Base-by-base conservation (phyloP, 805 yeast species). In the Saccharomycopsis oosterbeekiorum region DNA sequence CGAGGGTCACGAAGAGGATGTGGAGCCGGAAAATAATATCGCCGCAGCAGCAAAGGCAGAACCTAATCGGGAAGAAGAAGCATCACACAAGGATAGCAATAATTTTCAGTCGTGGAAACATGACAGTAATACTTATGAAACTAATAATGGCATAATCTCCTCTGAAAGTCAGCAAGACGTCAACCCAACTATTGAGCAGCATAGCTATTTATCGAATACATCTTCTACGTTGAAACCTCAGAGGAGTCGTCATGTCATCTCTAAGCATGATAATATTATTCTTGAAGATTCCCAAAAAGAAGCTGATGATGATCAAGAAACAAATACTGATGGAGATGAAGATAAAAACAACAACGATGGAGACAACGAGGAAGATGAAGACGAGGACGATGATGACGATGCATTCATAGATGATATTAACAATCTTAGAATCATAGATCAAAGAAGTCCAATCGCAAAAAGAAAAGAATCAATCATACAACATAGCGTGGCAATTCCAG, bases 331-430 rank as follows among this genome's bases (percentile, higher is more conserved):
- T 6, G 59, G 47, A 12, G 62, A 5, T 24, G 50, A 40, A 26
- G 55, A 59, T 26, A 47, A 21, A 11, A 14, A 34, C 29, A 14
- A 34, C 29, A 37, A 43, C 6, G 34, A 3, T 29, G 34, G 26
- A 3, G 60, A 58, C 3, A n/a, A 47, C 21, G 34, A 47, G 34
- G 34, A 29, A 6, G 34, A 3, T 55, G 59, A 56, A 2, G 55
- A 59, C 29, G 47, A n/a, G n/a, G n/a, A 56, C 5, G 60, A 51
- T 24, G 60, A 58, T 3, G 47, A 47, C 11, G 34, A 47, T 21
- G 53, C 29, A 47, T 47, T 47, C n/a, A 26, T 47, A 21, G 53
- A 47, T 19, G 53, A 47, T 21, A 47, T 47, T 9, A 47, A 47
- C 26, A 47, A 47, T 15, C 53, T 47, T 14, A 47, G 53, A 47